A percentile compares a stretch with the other conserved stretches of the same genome.
phyloP scores from a whole-genome alignment of 148 eudicot species.

The Salicornia ramosissima region DNA sequence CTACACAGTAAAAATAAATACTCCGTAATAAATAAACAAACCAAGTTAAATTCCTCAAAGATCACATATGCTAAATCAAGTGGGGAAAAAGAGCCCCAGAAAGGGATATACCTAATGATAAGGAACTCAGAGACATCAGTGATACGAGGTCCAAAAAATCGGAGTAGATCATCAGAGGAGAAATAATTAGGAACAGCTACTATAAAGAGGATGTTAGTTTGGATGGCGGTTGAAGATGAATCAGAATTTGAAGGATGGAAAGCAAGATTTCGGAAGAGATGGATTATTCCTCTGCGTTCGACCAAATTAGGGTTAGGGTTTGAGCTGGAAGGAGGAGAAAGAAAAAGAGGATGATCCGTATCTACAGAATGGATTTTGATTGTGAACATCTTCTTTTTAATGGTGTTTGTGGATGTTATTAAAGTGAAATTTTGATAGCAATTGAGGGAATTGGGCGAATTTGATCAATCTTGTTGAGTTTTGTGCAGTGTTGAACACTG shows the following conservation, averaged over 20 bases:
- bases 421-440: too few relatives aligned
- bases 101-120: conserved; percentile 49
- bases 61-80: not conserved
- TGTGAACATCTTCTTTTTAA: conserved; percentile 39
- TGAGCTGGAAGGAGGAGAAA: conserved; percentile 28
- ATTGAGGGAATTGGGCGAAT: too few relatives aligned
- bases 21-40: not conserved
- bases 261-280: conserved; percentile 57
- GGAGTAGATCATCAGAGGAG: conserved; percentile 62
- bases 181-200: conserved; percentile 86
- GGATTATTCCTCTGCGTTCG: conserved; percentile 58
- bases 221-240: conserved; percentile 26
- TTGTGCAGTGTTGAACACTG: too few relatives aligned
- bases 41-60: conserved; percentile 12
- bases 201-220: conserved; percentile 49
- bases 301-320: conserved; percentile 25
- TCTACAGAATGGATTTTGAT: conserved; percentile 71
- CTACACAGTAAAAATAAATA: conserved; percentile 27
- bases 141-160: conserved; percentile 49
- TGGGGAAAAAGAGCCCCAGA: conserved; percentile 13
- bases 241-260: conserved; percentile 34
- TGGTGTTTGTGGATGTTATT: too few relatives aligned
- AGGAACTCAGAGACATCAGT: conserved; percentile 43
- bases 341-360: conserved; percentile 43
- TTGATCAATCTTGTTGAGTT: too few relatives aligned